Base-by-base conservation (phyloP, 106 monocot species). In the Acorus calamus region DNA sequence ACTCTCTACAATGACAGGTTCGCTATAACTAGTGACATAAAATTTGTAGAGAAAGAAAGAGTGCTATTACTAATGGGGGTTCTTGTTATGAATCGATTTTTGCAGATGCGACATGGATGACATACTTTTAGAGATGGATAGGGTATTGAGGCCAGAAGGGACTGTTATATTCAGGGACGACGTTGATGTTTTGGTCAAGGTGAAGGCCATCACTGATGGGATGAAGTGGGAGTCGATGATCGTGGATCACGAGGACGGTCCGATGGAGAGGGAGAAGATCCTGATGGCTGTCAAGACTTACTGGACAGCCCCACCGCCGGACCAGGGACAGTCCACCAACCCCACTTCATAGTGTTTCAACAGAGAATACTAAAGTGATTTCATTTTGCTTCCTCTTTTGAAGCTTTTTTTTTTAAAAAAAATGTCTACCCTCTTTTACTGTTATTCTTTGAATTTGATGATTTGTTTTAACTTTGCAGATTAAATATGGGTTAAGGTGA, bases 91-190 rank as follows among this genome's bases (percentile, higher is more conserved):
- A 48, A n/a, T 11, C 3, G 11, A 13, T 8, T 6, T 52, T 42
- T 42, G 2, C 42, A 78, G 78, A 11, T 83, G 83, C 11, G 71
- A 78, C 2, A 64, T 69, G 71, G 71, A 78, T 47, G 73, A 83
- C 68, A 78, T 83, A 5, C 60, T 83, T 55, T 61, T 83, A 48
- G 83, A 84, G 65, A 84, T 79, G 83, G 83, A 84, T 14, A 54
- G 83, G 10, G 73, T 84, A 10, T 63, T 83, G 10, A 50, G 83
- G 50, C 83, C 83, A 3, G 78, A 78, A 44, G 83, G 79, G 2
- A 55, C 83, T 0, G 83, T 83, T 46, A 76, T 83, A 45, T 4
- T 83, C 5, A 44, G 83, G 2, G 83, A 83, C 47, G 83, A 83
- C 9, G 78, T 83, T 2, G 83, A 83, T 13, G 7, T 75, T 0